Evolutionary conservation across 2,329 filamentous ascomycete species (phyloP).

Genomic region (Didymosphaeria variabile): DNA sequence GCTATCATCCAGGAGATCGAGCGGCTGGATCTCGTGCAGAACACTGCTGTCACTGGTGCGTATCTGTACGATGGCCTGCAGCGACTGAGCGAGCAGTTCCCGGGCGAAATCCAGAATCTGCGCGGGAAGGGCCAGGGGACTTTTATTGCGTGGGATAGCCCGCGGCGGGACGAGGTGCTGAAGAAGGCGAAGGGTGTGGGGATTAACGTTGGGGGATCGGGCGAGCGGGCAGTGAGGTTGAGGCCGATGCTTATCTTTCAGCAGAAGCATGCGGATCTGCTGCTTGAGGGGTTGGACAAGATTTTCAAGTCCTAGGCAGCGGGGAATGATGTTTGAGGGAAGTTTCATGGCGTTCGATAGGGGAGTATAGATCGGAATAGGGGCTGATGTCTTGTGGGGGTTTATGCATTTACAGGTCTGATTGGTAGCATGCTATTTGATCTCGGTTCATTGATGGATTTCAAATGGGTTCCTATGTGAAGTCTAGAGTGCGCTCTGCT

Average conservation of each 20-base stretch:
- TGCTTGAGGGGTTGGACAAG: constrained; percentile 82
- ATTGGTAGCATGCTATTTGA: too few species aligned
- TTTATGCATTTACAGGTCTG: background rate
- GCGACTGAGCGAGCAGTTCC: constrained; percentile 73
- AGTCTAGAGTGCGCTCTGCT: too few species aligned
- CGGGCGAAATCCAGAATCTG: constrained; percentile 81
- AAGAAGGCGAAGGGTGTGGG: constrained; percentile 80
- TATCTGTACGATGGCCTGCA: constrained; percentile 79
- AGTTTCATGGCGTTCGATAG: background rate
- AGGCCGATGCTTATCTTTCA: constrained; percentile 94
- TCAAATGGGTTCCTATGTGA: too few species aligned
- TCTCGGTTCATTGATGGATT: too few species aligned
- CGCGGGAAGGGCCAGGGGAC: constrained; percentile 89
- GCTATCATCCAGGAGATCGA: constrained; percentile 85
- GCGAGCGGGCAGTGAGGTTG: constrained; percentile 77
- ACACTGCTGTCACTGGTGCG: constrained; percentile 79
- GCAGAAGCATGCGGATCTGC: constrained; percentile 86
- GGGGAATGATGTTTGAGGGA: too few species aligned
- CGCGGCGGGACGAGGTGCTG: constrained; percentile 80
- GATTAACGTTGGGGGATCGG: constrained; percentile 87
- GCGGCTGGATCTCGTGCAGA: constrained; percentile 76
- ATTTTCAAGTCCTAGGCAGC: constrained; percentile 60
- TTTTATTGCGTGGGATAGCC: constrained; percentile 91
- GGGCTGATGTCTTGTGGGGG: background rate
- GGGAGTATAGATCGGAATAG: background rate